These are phyloP conservation scores for Phellinidium pouzarii DNA, from an alignment of 1,284 basidiomycete genomes.

Conservation along the genomic window DNA sequence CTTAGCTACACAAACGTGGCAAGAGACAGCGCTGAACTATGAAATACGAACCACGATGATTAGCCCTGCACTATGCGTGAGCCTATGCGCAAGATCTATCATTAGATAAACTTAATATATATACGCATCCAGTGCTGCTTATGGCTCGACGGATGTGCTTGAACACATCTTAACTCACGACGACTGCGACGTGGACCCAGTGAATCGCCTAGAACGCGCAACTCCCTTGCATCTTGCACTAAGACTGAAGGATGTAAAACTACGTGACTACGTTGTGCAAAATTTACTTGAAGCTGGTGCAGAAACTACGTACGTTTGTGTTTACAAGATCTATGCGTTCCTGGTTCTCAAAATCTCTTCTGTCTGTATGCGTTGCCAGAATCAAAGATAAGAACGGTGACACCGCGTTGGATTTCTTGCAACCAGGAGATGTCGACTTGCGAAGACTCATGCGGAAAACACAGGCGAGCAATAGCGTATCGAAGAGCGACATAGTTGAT, in stretches of 20 bases:
- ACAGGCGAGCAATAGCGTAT: slow-evolving; percentile 36
- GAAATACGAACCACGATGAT: neutral
- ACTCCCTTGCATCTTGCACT: slow-evolving; percentile 84
- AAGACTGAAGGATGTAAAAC: slow-evolving; percentile 51
- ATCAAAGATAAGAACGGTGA: slow-evolving; percentile 70
- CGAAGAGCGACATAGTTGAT: slow-evolving; percentile 36
- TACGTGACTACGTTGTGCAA: slow-evolving; percentile 49
- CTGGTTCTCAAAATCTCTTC: slow-evolving; percentile 1
- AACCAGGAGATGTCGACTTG: slow-evolving; percentile 40
- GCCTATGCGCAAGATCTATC: slow-evolving; percentile 27
- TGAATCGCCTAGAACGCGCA: slow-evolving; percentile 66
- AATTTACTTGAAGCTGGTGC: slow-evolving; percentile 75
- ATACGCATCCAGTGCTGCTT: slow-evolving; percentile 33
- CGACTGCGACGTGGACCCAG: slow-evolving; percentile 78
- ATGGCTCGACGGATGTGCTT: slow-evolving; percentile 57
- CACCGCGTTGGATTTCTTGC: slow-evolving; percentile 52
- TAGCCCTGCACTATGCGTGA: slow-evolving; percentile 79
- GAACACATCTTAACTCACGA: slow-evolving; percentile 72
- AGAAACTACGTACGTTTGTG: slow-evolving; percentile 50
- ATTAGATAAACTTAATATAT: slow-evolving; percentile 7
- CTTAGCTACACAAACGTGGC: slow-evolving; percentile 7
- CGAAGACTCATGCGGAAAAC: slow-evolving; percentile 43
- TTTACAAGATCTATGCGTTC: neutral
- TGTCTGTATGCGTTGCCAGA: slow-evolving; percentile 31
- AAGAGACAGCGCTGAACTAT: neutral